A percentile compares a stretch with the other conserved stretches of the same genome.
phyloP scores from a whole-genome alignment of 164 flowering plant genomes.

The Vitis vinifera region ASM3070453v1 NC_081822.1:6792501-6793000 shows the following conservation, averaged over 20 bases:
- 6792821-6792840: neutral
- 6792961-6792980: too few relatives aligned
- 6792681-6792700: too few relatives aligned
- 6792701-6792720: too few relatives aligned
- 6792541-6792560: conserved; percentile 23
- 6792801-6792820: neutral
- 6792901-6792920: too few relatives aligned
- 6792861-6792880: too few relatives aligned
- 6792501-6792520: conserved; percentile 23
- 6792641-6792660: conserved; percentile 3
- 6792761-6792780: neutral
- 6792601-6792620: neutral
- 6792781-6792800: neutral
- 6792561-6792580: conserved; percentile 4
- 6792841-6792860: neutral
- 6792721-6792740: too few relatives aligned
- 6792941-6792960: too few relatives aligned
- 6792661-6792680: neutral
- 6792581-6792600: conserved; percentile 2
- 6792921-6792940: too few relatives aligned
- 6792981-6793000: too few relatives aligned
- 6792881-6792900: too few relatives aligned
- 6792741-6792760: neutral
- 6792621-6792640: neutral
- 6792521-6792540: conserved; percentile 39